Conservation (phyloP, 768 basidiomycete species). For the Rhodotorula kratochvilovae region DNA sequence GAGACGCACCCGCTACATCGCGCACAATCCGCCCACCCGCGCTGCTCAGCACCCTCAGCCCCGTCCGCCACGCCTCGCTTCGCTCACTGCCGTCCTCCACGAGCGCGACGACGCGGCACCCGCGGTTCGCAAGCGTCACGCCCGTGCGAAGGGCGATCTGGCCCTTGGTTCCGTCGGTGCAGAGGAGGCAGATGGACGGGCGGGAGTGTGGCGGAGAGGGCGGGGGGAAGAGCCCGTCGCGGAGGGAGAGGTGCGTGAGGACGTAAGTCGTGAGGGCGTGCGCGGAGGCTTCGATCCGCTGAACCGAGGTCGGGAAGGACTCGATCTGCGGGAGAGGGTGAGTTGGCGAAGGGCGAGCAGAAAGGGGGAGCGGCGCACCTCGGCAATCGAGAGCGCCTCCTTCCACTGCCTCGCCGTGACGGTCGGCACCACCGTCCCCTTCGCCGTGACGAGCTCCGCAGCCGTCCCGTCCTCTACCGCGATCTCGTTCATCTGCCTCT, state of each 20-base stretch:
- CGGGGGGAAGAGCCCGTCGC: background rate
- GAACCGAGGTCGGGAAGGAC: constrained; percentile 7
- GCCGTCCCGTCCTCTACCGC: background rate
- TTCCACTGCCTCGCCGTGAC: constrained; percentile 16
- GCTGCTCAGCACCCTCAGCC: constrained; percentile 8
- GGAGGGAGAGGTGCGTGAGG: background rate
- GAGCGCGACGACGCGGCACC: constrained; percentile 12
- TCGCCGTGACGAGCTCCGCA: background rate
- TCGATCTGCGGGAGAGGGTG: constrained; percentile 19
- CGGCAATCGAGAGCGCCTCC: constrained; percentile 28
- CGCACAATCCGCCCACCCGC: constrained; percentile 21
- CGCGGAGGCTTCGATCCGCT: constrained; percentile 18
- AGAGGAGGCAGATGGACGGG: constrained; percentile 21
- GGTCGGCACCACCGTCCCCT: background rate
- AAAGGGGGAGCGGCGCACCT: constrained; percentile 1
- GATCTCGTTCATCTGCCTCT: background rate
- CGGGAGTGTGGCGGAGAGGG: constrained; percentile 8
- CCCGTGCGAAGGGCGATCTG: background rate
- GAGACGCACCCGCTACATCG: constrained; percentile 5
- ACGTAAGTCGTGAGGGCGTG: constrained; percentile 12
- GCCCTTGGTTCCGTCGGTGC: constrained; percentile 1
- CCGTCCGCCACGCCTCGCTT: constrained; percentile 9
- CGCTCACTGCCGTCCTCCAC: background rate
- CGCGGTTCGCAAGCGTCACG: background rate
- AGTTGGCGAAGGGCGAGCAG: accelerated